phyloP scores from a whole-genome alignment of 257 asterid genomes.

The Cruciata laevipes region DNA sequence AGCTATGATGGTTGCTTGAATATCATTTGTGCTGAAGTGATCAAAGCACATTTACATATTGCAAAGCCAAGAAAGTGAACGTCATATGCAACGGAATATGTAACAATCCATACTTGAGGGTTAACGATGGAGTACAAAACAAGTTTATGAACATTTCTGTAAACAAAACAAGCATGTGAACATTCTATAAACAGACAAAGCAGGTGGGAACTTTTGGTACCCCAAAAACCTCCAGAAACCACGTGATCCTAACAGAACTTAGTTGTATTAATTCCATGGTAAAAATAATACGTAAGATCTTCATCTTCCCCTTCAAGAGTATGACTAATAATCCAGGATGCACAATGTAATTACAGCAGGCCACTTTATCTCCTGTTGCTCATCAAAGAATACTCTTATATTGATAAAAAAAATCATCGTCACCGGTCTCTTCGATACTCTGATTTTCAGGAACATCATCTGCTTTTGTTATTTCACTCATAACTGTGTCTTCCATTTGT shows the following conservation, averaged over 20 bases:
- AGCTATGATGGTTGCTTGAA: not conserved
- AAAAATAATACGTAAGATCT: not conserved
- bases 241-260: not conserved
- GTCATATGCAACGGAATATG: not conserved
- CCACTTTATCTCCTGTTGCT: too few species aligned
- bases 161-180: not conserved
- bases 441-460: not conserved
- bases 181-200: not conserved
- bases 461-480: not conserved
- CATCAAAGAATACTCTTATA: not conserved
- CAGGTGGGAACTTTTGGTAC: not conserved
- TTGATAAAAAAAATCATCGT: not conserved
- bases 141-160: not conserved
- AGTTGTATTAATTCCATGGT: not conserved
- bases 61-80: not conserved
- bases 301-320: not conserved
- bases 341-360: too few species aligned
- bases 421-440: not conserved
- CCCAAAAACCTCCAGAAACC: conserved; percentile 1
- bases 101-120: not conserved
- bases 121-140: not conserved
- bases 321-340: not conserved
- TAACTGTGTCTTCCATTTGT: not conserved
- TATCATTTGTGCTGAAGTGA: not conserved
- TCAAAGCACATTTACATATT: not conserved